Evolutionary conservation across 2,329 filamentous ascomycete species (phyloP).

Genomic region (Penicillium sp.): DNA sequence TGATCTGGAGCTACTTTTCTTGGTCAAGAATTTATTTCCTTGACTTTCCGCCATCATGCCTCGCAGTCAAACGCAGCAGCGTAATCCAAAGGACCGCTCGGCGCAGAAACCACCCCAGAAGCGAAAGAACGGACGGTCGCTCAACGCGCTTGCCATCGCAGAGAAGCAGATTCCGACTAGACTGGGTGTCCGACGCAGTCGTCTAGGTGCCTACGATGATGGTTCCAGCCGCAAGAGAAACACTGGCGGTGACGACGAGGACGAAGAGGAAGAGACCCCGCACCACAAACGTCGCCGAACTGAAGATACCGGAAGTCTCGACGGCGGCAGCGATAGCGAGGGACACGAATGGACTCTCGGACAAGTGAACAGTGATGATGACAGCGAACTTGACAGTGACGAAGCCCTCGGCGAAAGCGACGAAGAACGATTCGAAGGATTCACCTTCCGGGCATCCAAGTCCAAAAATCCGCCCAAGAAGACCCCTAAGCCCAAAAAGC

Average conservation of each 20-base stretch:
- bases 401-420: conserved; percentile 89
- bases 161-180: conserved; percentile 56
- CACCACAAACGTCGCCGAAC: conserved; percentile 49
- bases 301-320: conserved; percentile 53
- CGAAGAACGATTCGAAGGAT: conserved; percentile 80
- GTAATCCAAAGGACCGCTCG: conserved; percentile 39
- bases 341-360: conserved; percentile 85
- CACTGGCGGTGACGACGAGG: conserved; percentile 43
- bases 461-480: conserved; percentile 38
- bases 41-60: conserved; percentile 35
- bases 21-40: background rate
- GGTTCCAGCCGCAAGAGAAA: conserved; percentile 43
- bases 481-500: conserved; percentile 23
- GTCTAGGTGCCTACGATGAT: conserved; percentile 60
- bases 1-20: conserved; percentile 4
- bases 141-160: conserved; percentile 68
- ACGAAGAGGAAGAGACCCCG: conserved; percentile 42
- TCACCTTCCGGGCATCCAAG: conserved; percentile 60
- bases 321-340: conserved; percentile 80
- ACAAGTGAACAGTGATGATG: conserved; percentile 65
- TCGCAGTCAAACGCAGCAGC: conserved; percentile 42
- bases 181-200: conserved; percentile 56
- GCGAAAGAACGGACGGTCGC: conserved; percentile 46
- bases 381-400: conserved; percentile 70
- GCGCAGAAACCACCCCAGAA: conserved; percentile 52